These are phyloP conservation scores for Zygosaccharomyces kombuchaensis DNA, from an alignment of 805 yeast genomes.

Conservation along the genomic window DNA sequence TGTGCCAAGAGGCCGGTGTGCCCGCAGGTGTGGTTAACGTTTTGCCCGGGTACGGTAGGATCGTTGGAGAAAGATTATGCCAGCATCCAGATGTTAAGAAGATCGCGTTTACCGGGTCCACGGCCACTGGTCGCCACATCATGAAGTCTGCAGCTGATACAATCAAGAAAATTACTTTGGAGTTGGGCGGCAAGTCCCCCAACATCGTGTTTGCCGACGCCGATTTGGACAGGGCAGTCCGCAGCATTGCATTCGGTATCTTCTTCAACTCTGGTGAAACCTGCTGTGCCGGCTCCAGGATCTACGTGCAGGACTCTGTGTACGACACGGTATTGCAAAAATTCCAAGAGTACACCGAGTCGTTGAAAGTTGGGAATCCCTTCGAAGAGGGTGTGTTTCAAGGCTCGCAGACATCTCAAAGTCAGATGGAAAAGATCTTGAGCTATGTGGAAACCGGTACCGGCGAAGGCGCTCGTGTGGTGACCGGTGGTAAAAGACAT, in stretches of 20 bases:
- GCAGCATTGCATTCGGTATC: slow-evolving; percentile 67
- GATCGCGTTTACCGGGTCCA: slow-evolving; percentile 86
- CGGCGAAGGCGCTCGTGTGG: slow-evolving; percentile 61
- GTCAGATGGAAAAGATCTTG: slow-evolving; percentile 62
- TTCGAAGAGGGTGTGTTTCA: slow-evolving; percentile 65
- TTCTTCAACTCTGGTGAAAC: slow-evolving; percentile 89
- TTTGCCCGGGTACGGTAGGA: slow-evolving; percentile 74
- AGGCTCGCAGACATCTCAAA: slow-evolving; percentile 71
- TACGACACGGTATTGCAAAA: slow-evolving; percentile 62
- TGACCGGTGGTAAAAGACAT: slow-evolving; percentile 76
- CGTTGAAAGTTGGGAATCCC: slow-evolving; percentile 71
- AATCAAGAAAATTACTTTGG: slow-evolving; percentile 76
- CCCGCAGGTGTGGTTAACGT: slow-evolving; percentile 81
- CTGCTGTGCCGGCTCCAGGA: slow-evolving; percentile 89
- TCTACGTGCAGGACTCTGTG: slow-evolving; percentile 70
- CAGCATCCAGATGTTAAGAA: slow-evolving; percentile 67
- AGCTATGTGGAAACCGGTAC: slow-evolving; percentile 61
- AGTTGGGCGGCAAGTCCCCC: slow-evolving; percentile 89
- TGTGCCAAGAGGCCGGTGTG: slow-evolving; percentile 69
- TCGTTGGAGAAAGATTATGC: slow-evolving; percentile 68
- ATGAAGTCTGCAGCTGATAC: slow-evolving; percentile 68
- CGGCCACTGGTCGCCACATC: slow-evolving; percentile 72
- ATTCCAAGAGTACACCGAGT: slow-evolving; percentile 47
- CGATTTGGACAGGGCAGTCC: slow-evolving; percentile 59
- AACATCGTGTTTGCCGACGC: slow-evolving; percentile 79